Percentiles rank a stretch among this genome's conserved stretches.
These are phyloP conservation scores for Puccinia hordei DNA, from an alignment of 1,284 basidiomycete species.

Conservation along the genomic window DNA sequence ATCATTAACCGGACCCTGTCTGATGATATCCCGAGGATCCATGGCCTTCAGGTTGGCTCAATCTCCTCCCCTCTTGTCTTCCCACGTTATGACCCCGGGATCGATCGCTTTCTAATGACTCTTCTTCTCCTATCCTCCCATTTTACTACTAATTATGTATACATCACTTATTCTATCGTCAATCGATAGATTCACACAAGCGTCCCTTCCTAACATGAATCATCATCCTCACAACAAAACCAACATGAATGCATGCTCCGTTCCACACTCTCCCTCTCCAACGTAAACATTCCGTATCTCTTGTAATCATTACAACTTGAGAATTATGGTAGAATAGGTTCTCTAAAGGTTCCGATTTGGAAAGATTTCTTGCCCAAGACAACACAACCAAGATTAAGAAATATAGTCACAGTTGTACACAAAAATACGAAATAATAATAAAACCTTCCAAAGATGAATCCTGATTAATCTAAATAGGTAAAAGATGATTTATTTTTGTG, in stretches of 20 bases:
- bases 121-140: neutral
- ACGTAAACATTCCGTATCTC: neutral
- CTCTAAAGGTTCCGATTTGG: neutral
- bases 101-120: neutral
- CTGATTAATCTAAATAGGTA: too few relatives aligned
- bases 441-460: too few relatives aligned
- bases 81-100: neutral
- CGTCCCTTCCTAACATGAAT: neutral
- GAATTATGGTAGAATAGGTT: neutral
- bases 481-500: too few relatives aligned
- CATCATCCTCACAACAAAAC: neutral
- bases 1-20: slow-evolving; percentile 85
- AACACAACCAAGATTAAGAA: too few relatives aligned
- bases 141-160: too few relatives aligned
- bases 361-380: neutral
- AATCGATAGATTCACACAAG: neutral
- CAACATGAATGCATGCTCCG: neutral
- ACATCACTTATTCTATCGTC: neutral
- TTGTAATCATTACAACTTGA: neutral
- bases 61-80: neutral
- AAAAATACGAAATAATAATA: too few relatives aligned
- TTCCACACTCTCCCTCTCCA: neutral
- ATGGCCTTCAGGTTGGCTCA: slow-evolving; percentile 83
- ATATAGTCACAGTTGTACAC: too few relatives aligned
- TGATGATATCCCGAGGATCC: slow-evolving; percentile 85